phyloP scores from a whole-genome alignment of 1,284 basidiomycete species.

The Sphagnurus paluster region DNA sequence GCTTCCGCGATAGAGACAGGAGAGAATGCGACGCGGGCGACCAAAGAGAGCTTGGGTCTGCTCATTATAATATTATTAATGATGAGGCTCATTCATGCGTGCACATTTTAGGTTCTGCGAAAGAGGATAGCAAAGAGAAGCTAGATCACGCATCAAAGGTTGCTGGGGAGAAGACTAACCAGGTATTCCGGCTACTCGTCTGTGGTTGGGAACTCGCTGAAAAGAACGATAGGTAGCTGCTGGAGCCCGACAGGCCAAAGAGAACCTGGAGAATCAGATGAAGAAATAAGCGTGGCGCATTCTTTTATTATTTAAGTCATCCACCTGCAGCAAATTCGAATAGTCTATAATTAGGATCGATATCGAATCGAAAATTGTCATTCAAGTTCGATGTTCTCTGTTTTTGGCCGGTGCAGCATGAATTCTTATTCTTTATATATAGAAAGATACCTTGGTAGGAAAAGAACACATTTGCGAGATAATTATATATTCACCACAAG shows the following conservation, averaged over 20 bases:
- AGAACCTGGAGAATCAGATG: slow-evolving; percentile 46
- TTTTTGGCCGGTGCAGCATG: too few species aligned
- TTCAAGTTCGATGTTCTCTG: too few species aligned
- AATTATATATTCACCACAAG: too few species aligned
- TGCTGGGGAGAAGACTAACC: slow-evolving; percentile 38
- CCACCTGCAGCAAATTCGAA: slow-evolving; percentile 1
- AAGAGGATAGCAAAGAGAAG: slow-evolving; percentile 35
- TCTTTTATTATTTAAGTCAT: not conserved
- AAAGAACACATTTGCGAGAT: too few species aligned
- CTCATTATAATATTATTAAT: too few species aligned
- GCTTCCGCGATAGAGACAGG: slow-evolving; percentile 67
- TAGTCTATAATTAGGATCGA: not conserved
- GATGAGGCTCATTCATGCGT: too few species aligned
- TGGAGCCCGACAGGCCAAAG: slow-evolving; percentile 42
- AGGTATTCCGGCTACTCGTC: slow-evolving; percentile 32
- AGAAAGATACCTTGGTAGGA: too few species aligned
- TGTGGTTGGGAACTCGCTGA: too few species aligned
- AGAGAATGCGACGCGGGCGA: slow-evolving; percentile 53
- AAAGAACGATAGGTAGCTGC: slow-evolving; percentile 40
- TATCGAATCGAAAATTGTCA: too few species aligned
- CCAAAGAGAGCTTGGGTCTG: slow-evolving; percentile 56
- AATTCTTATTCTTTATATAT: too few species aligned
- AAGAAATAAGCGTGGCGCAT: slow-evolving; percentile 31
- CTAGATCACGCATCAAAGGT: slow-evolving; percentile 34
- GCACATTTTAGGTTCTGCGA: slow-evolving; percentile 25